These are phyloP conservation scores for Vinca minor DNA, from an alignment of 257 asterid species.

Conservation along the genomic window DNA sequence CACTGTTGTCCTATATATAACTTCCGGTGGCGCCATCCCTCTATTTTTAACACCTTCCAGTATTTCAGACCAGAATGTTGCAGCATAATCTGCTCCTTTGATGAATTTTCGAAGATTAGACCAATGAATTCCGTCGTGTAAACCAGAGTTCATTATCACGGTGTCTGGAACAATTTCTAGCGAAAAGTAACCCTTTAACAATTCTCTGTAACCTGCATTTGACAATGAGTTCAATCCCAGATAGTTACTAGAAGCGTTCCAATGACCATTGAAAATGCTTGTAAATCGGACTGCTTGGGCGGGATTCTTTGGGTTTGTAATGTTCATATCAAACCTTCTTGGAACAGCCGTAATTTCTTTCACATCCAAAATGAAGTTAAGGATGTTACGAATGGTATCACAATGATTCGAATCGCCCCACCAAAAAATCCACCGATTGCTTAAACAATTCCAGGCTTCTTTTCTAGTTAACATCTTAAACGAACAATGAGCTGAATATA, in stretches of 20 bases:
- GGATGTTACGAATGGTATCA: slow-evolving; percentile 68
- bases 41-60: slow-evolving; percentile 36
- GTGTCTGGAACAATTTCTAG: slow-evolving; percentile 52
- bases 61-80: slow-evolving; percentile 63
- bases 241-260: slow-evolving; percentile 49
- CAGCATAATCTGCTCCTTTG: slow-evolving; percentile 54
- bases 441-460: slow-evolving; percentile 64
- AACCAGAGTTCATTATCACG: slow-evolving; percentile 79
- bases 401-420: slow-evolving; percentile 98
- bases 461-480: slow-evolving; percentile 43
- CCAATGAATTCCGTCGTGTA: slow-evolving; percentile 84
- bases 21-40: slow-evolving; percentile 40
- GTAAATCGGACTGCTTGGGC: slow-evolving; percentile 64
- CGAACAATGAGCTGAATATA: slow-evolving; percentile 85
- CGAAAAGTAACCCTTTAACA: slow-evolving; percentile 46
- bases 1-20: slow-evolving; percentile 73
- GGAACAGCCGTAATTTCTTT: slow-evolving; percentile 40
- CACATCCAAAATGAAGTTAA: slow-evolving; percentile 54
- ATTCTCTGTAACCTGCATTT: slow-evolving; percentile 38
- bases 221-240: slow-evolving; percentile 57
- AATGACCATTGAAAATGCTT: slow-evolving; percentile 78
- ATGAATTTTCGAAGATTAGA: slow-evolving; percentile 39
- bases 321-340: slow-evolving; percentile 56
- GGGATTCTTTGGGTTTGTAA: slow-evolving; percentile 61
- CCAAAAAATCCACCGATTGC: slow-evolving; percentile 81